Conservation (phyloP, 192 early-diverging fungal species). For the Backusella westeae region DNA sequence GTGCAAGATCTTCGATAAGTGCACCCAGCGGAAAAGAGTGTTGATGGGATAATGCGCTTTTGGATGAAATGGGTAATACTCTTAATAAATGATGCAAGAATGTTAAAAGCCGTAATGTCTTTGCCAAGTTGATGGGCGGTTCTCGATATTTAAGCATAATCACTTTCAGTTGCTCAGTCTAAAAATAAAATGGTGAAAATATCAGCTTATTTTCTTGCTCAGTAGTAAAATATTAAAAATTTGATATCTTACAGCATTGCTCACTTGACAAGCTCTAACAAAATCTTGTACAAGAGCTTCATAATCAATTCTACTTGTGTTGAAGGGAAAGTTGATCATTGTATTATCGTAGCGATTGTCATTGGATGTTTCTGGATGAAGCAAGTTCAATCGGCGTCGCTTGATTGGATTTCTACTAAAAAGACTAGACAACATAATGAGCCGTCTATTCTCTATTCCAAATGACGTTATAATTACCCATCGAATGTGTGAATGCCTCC, state of each 20-base stretch:
- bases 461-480: neutral
- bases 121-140: conserved; percentile 26
- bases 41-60: neutral
- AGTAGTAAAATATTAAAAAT: neutral
- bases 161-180: conserved; percentile 31
- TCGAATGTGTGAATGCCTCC: conserved; percentile 2
- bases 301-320: conserved; percentile 21
- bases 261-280: conserved; percentile 24
- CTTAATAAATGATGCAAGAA: conserved; percentile 32
- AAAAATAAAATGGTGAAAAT: neutral
- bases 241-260: conserved; percentile 20
- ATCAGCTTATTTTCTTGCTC: neutral
- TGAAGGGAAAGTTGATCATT: conserved; percentile 8
- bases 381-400: conserved; percentile 28
- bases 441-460: no score
- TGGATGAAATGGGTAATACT: conserved; percentile 10
- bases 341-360: conserved; percentile 19
- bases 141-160: conserved; percentile 34
- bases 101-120: conserved; percentile 25
- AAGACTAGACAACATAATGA: conserved; percentile 5
- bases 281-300: conserved; percentile 26
- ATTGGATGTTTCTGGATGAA: conserved; percentile 22
- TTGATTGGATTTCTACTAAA: conserved; percentile 26
- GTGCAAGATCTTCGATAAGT: conserved; percentile 28
- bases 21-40: conserved; percentile 26